These are phyloP conservation scores for Pythium vanterpoolii DNA, from an alignment of 352 stramenopile species.

Conservation along the genomic window DNA sequence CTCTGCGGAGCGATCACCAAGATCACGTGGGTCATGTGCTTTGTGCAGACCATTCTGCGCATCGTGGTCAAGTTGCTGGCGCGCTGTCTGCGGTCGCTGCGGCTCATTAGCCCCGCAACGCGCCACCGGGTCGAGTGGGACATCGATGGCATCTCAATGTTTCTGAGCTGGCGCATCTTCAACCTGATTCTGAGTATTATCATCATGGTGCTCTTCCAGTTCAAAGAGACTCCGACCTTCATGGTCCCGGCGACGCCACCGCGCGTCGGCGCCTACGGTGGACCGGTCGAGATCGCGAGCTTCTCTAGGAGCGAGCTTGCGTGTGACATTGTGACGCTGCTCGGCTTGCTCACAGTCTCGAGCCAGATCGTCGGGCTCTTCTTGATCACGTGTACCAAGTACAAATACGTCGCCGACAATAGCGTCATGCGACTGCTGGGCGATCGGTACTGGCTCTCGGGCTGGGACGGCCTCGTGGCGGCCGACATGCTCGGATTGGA, in stretches of 20 bases:
- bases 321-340: conserved; percentile 41
- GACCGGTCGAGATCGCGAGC: conserved; percentile 26
- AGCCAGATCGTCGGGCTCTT: conserved; percentile 26
- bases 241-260: conserved; percentile 29
- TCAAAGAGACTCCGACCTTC: conserved; percentile 37
- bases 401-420: conserved; percentile 40
- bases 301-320: conserved; percentile 59
- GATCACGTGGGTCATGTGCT: conserved; percentile 60
- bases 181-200: conserved; percentile 46
- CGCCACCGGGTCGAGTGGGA: conserved; percentile 42
- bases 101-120: conserved; percentile 31
- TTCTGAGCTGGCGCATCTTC: conserved; percentile 55
- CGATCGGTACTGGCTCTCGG: conserved; percentile 45
- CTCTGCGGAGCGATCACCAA: conserved; percentile 40
- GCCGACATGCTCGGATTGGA: conserved; percentile 46
- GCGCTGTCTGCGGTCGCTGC: conserved; percentile 30
- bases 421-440: conserved; percentile 40
- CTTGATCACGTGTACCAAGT: conserved; percentile 29
- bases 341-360: conserved; percentile 29
- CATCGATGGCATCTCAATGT: conserved; percentile 40
- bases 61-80: conserved; percentile 30
- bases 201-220: conserved; percentile 32
- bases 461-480: conserved; percentile 40
- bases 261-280: conserved; percentile 38
- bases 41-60: conserved; percentile 35